Evolutionary conservation across 129 eudicot genomes (phyloP).

Genomic region (Calendula officinalis): DNA sequence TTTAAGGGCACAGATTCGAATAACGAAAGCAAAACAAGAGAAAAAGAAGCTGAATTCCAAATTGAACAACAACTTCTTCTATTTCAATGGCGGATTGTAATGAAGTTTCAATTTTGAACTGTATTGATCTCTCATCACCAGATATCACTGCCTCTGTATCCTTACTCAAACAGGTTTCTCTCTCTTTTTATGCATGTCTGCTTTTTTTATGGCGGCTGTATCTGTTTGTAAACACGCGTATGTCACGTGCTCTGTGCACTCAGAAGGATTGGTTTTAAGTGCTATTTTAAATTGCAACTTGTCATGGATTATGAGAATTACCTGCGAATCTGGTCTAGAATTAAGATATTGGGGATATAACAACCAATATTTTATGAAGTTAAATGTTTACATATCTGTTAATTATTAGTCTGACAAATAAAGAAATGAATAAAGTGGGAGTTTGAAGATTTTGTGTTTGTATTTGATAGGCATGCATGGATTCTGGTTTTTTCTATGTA

Average conservation of each 20-base stretch:
- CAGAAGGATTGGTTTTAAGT: background rate
- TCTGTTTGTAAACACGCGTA: background rate
- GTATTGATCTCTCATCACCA: conserved; percentile 71
- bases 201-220: background rate
- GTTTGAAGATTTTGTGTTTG: background rate
- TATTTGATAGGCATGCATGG: conserved; percentile 68
- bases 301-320: background rate
- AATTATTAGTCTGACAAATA: no score
- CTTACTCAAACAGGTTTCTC: conserved; percentile 69
- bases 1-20: background rate
- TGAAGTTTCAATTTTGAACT: conserved; percentile 40
- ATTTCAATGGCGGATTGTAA: conserved; percentile 30
- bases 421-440: background rate
- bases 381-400: background rate
- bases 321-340: background rate
- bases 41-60: background rate
- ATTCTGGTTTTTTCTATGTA: conserved; percentile 89
- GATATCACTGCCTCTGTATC: conserved; percentile 67
- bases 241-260: conserved; percentile 7
- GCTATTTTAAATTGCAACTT: no score
- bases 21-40: background rate
- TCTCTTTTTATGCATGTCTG: conserved; percentile 6
- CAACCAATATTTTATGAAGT: background rate
- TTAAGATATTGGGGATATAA: background rate
- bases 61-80: background rate